These are phyloP conservation scores for Xylaria hypoxylon DNA, from an alignment of 2,329 filamentous ascomycete species.

Conservation along the genomic window DNA sequence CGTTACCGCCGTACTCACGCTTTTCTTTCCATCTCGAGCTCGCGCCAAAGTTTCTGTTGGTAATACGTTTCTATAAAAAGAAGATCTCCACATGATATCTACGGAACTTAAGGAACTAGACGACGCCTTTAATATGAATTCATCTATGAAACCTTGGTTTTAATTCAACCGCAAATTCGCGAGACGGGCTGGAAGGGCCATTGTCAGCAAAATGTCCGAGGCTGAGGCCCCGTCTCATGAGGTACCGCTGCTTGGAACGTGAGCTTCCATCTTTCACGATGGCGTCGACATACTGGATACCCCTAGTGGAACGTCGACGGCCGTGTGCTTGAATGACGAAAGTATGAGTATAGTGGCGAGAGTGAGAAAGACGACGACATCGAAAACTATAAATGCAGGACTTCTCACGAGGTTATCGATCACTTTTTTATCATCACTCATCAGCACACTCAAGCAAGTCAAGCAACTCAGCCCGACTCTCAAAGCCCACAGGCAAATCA, in stretches of 20 bases:
- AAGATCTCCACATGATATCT: slow-evolving; percentile 36
- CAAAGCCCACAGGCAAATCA: slow-evolving; percentile 24
- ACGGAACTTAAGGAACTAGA: slow-evolving; percentile 45
- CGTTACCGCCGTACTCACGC: slow-evolving; percentile 26
- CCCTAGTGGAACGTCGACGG: slow-evolving; percentile 22
- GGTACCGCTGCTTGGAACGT: slow-evolving; percentile 38
- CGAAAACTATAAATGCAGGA: slow-evolving; percentile 44
- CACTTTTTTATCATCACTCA: slow-evolving; percentile 43
- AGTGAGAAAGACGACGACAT: slow-evolving; percentile 19
- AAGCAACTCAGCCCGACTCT: slow-evolving; percentile 23
- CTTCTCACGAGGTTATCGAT: slow-evolving; percentile 44
- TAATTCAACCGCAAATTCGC: slow-evolving; percentile 59
- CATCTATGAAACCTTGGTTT: slow-evolving; percentile 55
- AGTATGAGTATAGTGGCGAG: slow-evolving; percentile 14
- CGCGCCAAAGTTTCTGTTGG: slow-evolving; percentile 36
- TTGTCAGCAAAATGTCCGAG: slow-evolving; percentile 38
- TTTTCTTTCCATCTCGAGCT: slow-evolving; percentile 29
- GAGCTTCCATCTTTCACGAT: slow-evolving; percentile 34
- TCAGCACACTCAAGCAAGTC: slow-evolving; percentile 29
- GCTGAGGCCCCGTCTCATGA: slow-evolving; percentile 43
- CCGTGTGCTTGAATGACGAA: slow-evolving; percentile 20
- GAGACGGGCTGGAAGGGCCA: slow-evolving; percentile 46
- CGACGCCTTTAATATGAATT: slow-evolving; percentile 56
- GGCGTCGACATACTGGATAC: slow-evolving; percentile 34
- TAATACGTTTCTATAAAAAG: slow-evolving; percentile 49